Evolutionary conservation across 495 filamentous ascomycete genomes (phyloP).

Genomic region (Daldinia loculata): DNA sequence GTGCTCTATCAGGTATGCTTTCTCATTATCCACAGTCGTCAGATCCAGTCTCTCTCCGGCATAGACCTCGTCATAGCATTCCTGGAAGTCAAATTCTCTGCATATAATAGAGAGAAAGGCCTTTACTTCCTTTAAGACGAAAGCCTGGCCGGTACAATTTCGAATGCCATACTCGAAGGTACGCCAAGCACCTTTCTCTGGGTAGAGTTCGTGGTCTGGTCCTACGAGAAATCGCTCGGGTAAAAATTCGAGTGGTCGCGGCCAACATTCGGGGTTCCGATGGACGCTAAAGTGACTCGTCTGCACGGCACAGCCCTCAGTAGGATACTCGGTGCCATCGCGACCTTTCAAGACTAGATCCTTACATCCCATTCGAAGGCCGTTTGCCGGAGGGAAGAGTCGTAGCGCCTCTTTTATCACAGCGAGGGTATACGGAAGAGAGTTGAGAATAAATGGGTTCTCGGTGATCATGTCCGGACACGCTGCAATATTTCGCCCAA

Average conservation of each 20-base stretch:
- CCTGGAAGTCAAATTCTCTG: conserved; percentile 56
- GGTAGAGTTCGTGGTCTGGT: conserved; percentile 45
- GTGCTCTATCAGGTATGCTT: conserved; percentile 41
- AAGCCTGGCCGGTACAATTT: conserved; percentile 62
- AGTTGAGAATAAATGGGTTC: conserved; percentile 52
- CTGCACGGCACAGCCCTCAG: conserved; percentile 50
- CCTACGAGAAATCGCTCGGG: conserved; percentile 54
- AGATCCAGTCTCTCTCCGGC: conserved; percentile 36
- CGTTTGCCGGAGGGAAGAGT: conserved; percentile 50
- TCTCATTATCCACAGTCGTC: conserved; percentile 38
- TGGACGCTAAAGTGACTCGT: conserved; percentile 46
- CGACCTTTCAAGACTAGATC: conserved; percentile 45
- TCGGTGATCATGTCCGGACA: conserved; percentile 41
- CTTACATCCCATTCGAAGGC: conserved; percentile 43
- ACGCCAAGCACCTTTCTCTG: conserved; percentile 57
- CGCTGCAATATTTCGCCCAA: conserved; percentile 43
- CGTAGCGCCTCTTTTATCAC: conserved; percentile 62
- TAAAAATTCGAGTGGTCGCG: conserved; percentile 46
- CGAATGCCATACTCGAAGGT: conserved; percentile 60
- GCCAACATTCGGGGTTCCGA: conserved; percentile 46
- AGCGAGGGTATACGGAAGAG: conserved; percentile 56
- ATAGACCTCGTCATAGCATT: conserved; percentile 45
- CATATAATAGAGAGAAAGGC: conserved; percentile 56
- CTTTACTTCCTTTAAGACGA: conserved; percentile 58
- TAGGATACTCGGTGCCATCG: conserved; percentile 45